Conservation (phyloP, 179 eudicot species). For the Amaranthus tricolor region DNA sequence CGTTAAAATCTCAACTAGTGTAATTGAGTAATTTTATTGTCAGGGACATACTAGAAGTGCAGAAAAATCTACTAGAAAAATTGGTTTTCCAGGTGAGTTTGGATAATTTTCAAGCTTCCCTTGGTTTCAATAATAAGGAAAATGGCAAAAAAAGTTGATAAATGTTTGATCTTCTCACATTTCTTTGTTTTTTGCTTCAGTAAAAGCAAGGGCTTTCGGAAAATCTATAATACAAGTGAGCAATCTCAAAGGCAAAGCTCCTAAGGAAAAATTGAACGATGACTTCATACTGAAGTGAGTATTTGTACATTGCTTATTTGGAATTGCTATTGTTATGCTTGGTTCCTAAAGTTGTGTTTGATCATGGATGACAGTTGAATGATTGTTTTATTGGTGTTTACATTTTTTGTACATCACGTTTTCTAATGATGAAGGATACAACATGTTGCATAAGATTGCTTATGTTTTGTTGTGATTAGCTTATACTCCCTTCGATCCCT, state of each 20-base stretch:
- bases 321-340: not conserved
- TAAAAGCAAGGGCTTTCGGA: constrained; percentile 51
- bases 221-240: constrained; percentile 43
- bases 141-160: constrained; percentile 3
- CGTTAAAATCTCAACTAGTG: constrained; percentile 1
- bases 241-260: constrained; percentile 41
- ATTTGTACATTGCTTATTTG: constrained; percentile 7
- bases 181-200: constrained; percentile 31
- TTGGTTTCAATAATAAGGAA: constrained; percentile 13
- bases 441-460: not conserved
- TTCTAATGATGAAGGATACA: not conserved
- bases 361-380: not conserved
- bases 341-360: not conserved
- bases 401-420: not conserved
- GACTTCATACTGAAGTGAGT: constrained; percentile 55
- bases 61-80: constrained; percentile 35
- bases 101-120: not conserved
- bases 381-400: not conserved
- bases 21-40: constrained; percentile 15
- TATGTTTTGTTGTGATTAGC: too few relatives aligned
- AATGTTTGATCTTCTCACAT: constrained; percentile 3
- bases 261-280: constrained; percentile 56
- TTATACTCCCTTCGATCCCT: too few relatives aligned
- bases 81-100: constrained; percentile 61
- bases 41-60: constrained; percentile 47